These are phyloP conservation scores for Ogataea paraovalis DNA, from an alignment of 805 yeast genomes.

Conservation along the genomic window DNA sequence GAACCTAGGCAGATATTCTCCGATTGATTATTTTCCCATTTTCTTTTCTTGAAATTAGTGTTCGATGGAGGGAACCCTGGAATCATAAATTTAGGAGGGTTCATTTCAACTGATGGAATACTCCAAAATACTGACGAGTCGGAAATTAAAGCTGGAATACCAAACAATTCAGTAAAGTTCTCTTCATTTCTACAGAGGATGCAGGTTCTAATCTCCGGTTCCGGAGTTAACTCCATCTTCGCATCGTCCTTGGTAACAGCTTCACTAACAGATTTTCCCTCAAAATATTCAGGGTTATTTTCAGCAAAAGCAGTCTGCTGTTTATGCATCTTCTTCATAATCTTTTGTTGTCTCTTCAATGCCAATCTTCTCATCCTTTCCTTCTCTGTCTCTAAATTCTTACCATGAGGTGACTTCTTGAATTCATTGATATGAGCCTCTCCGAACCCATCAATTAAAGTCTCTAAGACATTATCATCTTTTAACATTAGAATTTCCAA, in stretches of 20 bases:
- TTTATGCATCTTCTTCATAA: conserved; percentile 58
- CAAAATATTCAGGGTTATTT: conserved; percentile 32
- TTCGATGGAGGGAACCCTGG: conserved; percentile 12
- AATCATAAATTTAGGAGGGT: conserved; percentile 25
- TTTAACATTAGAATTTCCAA: conserved; percentile 47
- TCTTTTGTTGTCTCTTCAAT: conserved; percentile 55
- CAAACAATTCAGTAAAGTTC: conserved; percentile 44
- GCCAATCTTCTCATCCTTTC: conserved; percentile 58
- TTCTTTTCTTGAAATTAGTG: conserved; percentile 8
- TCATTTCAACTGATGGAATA: conserved; percentile 34
- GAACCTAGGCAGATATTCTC: conserved; percentile 26
- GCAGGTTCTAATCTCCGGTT: conserved; percentile 36
- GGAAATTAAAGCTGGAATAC: conserved; percentile 51
- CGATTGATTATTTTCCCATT: conserved; percentile 22
- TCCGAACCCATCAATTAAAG: conserved; percentile 56
- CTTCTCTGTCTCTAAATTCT: conserved; percentile 45
- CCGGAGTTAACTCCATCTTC: conserved; percentile 13
- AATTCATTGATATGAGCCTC: conserved; percentile 46
- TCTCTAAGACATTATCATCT: conserved; percentile 46
- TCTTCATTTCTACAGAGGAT: conserved; percentile 58
- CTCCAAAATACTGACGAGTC: conserved; percentile 48
- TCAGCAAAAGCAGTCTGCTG: conserved; percentile 43
- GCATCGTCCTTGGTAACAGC: conserved; percentile 11
- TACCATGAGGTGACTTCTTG: conserved; percentile 42
- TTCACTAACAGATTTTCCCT: neutral